Percentiles rank a stretch among this genome's conserved stretches.
These are phyloP conservation scores for Tuber umbilicatum DNA, from an alignment of 495 filamentous ascomycete genomes.

Conservation along the genomic window DNA sequence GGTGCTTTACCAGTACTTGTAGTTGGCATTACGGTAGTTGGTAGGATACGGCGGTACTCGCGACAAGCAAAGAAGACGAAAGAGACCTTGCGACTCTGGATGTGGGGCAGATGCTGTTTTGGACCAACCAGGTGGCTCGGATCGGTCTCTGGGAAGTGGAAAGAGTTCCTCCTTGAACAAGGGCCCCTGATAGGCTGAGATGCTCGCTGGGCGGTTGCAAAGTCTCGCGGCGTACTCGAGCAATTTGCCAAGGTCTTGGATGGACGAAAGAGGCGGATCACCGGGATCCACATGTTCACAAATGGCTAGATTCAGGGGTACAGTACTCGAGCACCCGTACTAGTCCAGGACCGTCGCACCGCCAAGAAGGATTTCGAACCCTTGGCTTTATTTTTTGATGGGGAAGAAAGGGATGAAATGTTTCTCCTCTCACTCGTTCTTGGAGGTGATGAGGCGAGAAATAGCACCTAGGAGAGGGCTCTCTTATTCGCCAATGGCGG, in stretches of 20 bases:
- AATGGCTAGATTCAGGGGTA: conserved; percentile 32
- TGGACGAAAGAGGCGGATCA: conserved; percentile 1
- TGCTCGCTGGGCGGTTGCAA: not conserved
- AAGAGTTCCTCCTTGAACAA: too few relatives aligned
- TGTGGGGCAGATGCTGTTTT: too few relatives aligned
- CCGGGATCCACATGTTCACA: conserved; percentile 8
- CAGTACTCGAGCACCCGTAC: too few relatives aligned
- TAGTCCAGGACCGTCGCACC: not conserved
- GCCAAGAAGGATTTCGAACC: not conserved
- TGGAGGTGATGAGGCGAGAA: not conserved
- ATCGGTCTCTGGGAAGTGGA: too few relatives aligned
- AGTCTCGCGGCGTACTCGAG: not conserved
- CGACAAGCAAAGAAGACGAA: not conserved
- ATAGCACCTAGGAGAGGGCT: not conserved
- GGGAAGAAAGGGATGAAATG: not conserved
- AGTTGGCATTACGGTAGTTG: too few relatives aligned
- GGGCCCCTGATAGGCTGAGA: not conserved
- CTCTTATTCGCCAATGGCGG: not conserved
- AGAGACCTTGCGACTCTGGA: not conserved
- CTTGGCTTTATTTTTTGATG: not conserved
- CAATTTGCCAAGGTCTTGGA: not conserved
- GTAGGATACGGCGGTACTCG: too few relatives aligned
- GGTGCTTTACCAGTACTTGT: too few relatives aligned
- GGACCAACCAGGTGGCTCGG: too few relatives aligned
- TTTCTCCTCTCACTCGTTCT: not conserved